phyloP scores from a whole-genome alignment of 1,139 yeast genomes.

The Chernovozyma aurita region DNA sequence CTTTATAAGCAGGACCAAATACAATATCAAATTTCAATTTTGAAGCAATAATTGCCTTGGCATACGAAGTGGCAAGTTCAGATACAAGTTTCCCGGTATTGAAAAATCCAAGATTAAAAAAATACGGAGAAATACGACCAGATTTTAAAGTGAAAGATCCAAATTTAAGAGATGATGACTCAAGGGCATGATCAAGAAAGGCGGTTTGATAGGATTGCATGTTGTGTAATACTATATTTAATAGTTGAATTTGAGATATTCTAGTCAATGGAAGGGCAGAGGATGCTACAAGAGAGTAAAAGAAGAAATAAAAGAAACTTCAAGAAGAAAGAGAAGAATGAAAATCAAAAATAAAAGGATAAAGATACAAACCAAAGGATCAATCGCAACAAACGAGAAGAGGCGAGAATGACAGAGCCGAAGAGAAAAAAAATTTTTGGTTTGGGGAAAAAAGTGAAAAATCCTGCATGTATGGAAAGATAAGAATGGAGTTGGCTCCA shows the following conservation, averaged over 20 bases:
- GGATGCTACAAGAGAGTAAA: not conserved
- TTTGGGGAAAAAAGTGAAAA: no score
- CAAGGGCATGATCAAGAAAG: constrained; percentile 77
- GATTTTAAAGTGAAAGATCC: constrained; percentile 88
- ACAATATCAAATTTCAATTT: constrained; percentile 83
- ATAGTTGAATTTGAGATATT: not conserved
- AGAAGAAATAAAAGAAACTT: constrained; percentile 3
- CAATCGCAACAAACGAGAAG: no score
- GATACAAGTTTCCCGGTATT: constrained; percentile 75
- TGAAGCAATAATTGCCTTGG: constrained; percentile 76
- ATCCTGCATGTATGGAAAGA: no score
- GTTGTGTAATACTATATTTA: not conserved
- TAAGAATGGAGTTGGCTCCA: no score
- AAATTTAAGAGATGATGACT: constrained; percentile 76
- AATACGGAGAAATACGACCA: constrained; percentile 93
- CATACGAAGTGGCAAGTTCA: constrained; percentile 81
- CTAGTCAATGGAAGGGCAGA: not conserved
- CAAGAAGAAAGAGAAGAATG: constrained; percentile 4
- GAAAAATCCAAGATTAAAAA: constrained; percentile 90
- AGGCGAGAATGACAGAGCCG: not conserved
- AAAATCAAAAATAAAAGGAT: constrained; percentile 1
- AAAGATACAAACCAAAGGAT: not conserved
- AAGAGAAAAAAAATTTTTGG: constrained; percentile 1
- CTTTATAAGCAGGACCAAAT: constrained; percentile 98
- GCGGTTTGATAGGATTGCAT: constrained; percentile 50